Evolutionary conservation across 2,329 filamentous ascomycete species (phyloP), one percentile per base, ranked within the genome.

Genomic region (Diaporthe nobilis): DNA sequence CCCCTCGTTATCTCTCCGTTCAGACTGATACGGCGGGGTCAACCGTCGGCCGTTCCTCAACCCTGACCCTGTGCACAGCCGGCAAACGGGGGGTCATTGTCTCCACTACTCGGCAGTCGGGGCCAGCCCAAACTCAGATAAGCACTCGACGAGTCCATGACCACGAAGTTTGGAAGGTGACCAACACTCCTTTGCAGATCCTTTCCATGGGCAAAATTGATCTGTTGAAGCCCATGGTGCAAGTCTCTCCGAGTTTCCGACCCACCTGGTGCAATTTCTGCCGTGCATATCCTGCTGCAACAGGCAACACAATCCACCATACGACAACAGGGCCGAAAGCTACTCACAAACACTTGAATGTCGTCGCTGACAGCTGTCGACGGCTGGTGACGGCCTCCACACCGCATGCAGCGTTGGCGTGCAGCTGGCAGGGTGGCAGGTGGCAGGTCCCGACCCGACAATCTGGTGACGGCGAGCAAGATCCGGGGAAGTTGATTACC

Each of bases 391-490:
- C 17, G 44, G 44, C 63, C 63, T 37, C 17, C 15, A 20, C 25
- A 22, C 31, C 13, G 17, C 25, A 44, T 20, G 39, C 37, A 44
- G 22, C 0, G 34, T 5, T 17, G 37, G 9, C 34, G 15, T 25
- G 12, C 57, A 61, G 17, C 22, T 42, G n/a, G 58, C 58, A 61
- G 57, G 57, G 34, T 63, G 31, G 42, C 42, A 49, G 25, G 47
- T 68, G 65, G 65, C 65, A 37, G 65, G 65, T 51, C 44, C 65
- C 65, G 51, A 61, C 72, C 75, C 75, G 75, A 75, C 75, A 76
- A 60, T 70, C 75, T 76, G 75, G 75, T 76, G 72, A 76, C 51
- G 15, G 68, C 60, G 67, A 75, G 22, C 67, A 72, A 60, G 67
- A 75, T 71, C 75, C 67, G 72, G 75, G 75, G 72, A 71, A 74